Evolutionary conservation across 2,329 filamentous ascomycete species (phyloP).

Genomic region (Nemania abortiva): DNA sequence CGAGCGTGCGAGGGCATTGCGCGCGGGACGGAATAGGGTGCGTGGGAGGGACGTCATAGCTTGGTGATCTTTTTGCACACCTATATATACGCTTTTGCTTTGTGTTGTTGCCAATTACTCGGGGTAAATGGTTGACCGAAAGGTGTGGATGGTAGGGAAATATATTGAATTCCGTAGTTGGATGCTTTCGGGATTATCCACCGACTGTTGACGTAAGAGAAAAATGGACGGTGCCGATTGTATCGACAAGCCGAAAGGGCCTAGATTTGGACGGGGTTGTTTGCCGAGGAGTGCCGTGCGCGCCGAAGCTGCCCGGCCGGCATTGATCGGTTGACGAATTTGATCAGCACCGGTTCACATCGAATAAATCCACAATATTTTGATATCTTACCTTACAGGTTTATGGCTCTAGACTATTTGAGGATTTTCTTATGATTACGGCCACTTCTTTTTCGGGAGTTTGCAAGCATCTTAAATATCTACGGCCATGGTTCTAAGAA

Average conservation of each 20-base stretch:
- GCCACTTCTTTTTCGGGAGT: not conserved
- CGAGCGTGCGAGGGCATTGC: conserved; percentile 27
- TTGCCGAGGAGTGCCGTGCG: conserved; percentile 31
- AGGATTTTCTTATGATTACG: not conserved
- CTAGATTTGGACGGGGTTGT: conserved; percentile 15
- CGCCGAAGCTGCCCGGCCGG: conserved; percentile 24
- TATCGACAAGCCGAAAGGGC: conserved; percentile 18
- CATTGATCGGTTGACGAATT: conserved; percentile 13
- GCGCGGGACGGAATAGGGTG: conserved; percentile 43
- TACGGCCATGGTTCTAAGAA: conserved; percentile 1
- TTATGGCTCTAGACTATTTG: not conserved
- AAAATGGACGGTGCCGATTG: conserved; percentile 31
- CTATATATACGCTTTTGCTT: not conserved
- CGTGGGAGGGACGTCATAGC: conserved; percentile 44
- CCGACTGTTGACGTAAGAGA: conserved; percentile 35
- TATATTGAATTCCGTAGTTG: not conserved
- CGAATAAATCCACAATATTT: not conserved
- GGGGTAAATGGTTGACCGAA: not conserved
- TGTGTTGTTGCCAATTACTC: not conserved
- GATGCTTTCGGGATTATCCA: not conserved
- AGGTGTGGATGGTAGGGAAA: not conserved
- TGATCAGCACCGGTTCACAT: not conserved
- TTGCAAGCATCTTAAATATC: not conserved
- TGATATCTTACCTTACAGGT: not conserved
- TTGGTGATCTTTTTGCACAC: too few species aligned